These are phyloP conservation scores for Barnettozyma siamensis DNA, from an alignment of 805 yeast species.

Conservation along the genomic window DNA sequence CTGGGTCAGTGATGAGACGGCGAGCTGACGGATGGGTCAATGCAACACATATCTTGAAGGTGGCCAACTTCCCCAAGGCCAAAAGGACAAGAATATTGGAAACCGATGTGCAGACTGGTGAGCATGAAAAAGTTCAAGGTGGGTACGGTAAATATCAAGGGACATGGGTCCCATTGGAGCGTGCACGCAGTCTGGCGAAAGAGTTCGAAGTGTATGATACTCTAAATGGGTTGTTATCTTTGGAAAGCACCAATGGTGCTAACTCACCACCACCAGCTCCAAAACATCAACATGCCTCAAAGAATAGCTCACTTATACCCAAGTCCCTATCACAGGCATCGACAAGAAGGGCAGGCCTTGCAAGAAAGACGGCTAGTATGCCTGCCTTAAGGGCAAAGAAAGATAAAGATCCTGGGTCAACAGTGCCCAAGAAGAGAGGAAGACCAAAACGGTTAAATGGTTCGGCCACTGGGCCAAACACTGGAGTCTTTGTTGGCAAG, in stretches of 20 bases:
- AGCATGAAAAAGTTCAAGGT: slow-evolving; percentile 92
- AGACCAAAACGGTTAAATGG: slow-evolving; percentile 20
- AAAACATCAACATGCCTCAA: slow-evolving; percentile 60
- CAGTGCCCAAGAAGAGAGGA: slow-evolving; percentile 22
- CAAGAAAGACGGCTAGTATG: slow-evolving; percentile 23
- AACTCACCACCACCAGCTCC: slow-evolving; percentile 55
- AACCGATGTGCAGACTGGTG: slow-evolving; percentile 84
- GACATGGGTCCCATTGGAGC: slow-evolving; percentile 86
- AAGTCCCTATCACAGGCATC: slow-evolving; percentile 10
- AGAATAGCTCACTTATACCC: slow-evolving; percentile 16
- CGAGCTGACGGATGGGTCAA: slow-evolving; percentile 79
- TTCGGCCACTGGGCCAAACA: slow-evolving; percentile 18
- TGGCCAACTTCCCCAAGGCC: slow-evolving; percentile 92
- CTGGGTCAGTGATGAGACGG: slow-evolving; percentile 74
- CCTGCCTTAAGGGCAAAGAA: slow-evolving; percentile 9
- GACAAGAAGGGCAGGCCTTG: slow-evolving; percentile 14
- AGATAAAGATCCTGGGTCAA: not conserved
- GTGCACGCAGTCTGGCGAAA: slow-evolving; percentile 64
- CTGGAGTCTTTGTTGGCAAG: slow-evolving; percentile 21
- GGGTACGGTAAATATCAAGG: slow-evolving; percentile 97
- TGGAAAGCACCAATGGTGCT: slow-evolving; percentile 43
- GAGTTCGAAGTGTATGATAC: slow-evolving; percentile 58
- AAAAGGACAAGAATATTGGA: slow-evolving; percentile 88
- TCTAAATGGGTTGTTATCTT: slow-evolving; percentile 62
- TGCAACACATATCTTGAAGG: slow-evolving; percentile 92